A percentile compares a stretch with the other conserved stretches of the same genome.
phyloP scores from a whole-genome alignment of 2,329 filamentous ascomycete genomes.

The Lachnellula subtilissima region DNA sequence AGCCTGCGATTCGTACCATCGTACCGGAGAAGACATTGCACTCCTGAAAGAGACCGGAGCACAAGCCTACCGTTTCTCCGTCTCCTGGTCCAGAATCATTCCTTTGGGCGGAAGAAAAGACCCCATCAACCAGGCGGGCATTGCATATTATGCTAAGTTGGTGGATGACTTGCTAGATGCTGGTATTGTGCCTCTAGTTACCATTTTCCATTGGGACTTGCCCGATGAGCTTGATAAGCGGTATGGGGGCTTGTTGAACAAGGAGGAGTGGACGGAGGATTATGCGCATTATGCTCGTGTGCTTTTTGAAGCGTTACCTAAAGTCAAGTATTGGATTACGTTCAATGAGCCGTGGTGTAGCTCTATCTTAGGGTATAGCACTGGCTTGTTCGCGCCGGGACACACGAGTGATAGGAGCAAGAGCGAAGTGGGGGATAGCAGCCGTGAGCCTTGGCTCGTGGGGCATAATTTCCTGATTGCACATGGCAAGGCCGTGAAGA shows the following conservation, averaged over 20 bases:
- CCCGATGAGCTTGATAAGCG: conserved; percentile 73
- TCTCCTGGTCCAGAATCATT: conserved; percentile 81
- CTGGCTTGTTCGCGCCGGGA: conserved; percentile 76
- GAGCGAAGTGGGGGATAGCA: conserved; percentile 66
- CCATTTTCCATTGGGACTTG: conserved; percentile 84
- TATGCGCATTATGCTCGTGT: conserved; percentile 74
- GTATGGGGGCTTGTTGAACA: conserved; percentile 77
- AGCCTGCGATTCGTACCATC: conserved; percentile 84
- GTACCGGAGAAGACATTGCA: conserved; percentile 69
- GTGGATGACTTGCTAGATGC: conserved; percentile 72
- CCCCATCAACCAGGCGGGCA: conserved; percentile 71
- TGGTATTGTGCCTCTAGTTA: conserved; percentile 76
- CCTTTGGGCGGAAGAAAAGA: conserved; percentile 80
- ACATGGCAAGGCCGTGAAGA: conserved; percentile 75
- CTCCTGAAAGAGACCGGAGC: conserved; percentile 71
- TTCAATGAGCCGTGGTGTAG: conserved; percentile 90
- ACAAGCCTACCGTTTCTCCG: conserved; percentile 75
- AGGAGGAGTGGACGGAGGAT: conserved; percentile 76
- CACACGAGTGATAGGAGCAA: conserved; percentile 70
- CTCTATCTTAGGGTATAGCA: conserved; percentile 73
- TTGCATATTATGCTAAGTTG: conserved; percentile 74
- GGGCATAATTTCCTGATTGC: conserved; percentile 77
- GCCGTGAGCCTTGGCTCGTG: conserved; percentile 75
- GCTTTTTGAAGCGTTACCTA: conserved; percentile 68
- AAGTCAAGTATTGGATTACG: conserved; percentile 84